These are phyloP conservation scores for Geotrichum reessii DNA, from an alignment of 1,139 yeast genomes.

Conservation along the genomic window DNA sequence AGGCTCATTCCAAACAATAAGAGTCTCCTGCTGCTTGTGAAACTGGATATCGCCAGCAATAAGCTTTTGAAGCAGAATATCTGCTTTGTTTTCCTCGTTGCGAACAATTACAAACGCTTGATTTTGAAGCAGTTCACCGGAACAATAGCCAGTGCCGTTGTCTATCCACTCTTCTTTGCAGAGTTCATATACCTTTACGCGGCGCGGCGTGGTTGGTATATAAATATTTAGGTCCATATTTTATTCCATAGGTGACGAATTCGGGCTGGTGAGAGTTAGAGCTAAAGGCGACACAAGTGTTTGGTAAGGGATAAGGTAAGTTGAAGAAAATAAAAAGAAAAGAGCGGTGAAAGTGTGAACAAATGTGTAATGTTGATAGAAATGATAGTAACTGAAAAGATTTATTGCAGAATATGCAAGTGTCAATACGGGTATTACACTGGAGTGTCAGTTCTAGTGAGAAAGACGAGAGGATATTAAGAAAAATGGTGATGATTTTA, in stretches of 20 bases:
- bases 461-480: neutral
- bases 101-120: constrained; percentile 65
- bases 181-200: constrained; percentile 84
- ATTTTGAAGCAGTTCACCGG: constrained; percentile 51
- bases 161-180: constrained; percentile 86
- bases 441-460: neutral
- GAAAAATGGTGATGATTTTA: too few species aligned
- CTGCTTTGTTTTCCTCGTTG: constrained; percentile 59
- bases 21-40: constrained; percentile 90
- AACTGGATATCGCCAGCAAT: constrained; percentile 74
- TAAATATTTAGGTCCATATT: constrained; percentile 21
- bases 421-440: neutral
- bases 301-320: neutral
- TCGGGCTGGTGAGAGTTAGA: neutral
- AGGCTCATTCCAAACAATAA: constrained; percentile 88
- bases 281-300: neutral
- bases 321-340: neutral
- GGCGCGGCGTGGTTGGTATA: constrained; percentile 49
- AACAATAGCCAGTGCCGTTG: constrained; percentile 87
- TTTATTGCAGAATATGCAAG: too few species aligned
- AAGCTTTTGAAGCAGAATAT: constrained; percentile 56
- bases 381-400: neutral
- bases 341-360: neutral
- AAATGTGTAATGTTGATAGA: neutral
- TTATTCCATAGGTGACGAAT: neutral